Evolutionary conservation across 2,329 filamentous ascomycete species (phyloP).

Genomic region (Thielaviopsis euricoi): DNA sequence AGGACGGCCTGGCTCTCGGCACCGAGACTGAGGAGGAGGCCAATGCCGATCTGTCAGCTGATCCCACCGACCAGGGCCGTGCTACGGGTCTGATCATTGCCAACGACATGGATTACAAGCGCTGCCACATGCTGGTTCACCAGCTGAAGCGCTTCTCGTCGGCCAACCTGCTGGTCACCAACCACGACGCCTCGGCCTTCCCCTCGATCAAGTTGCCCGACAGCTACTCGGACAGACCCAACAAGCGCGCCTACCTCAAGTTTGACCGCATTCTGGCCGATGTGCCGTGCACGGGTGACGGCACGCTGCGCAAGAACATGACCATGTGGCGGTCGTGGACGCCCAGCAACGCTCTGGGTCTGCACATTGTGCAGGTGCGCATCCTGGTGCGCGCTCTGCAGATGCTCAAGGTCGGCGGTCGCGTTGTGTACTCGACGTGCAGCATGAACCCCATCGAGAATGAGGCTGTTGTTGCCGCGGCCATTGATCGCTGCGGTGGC

Average conservation of each 20-base stretch:
- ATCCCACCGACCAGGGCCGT: constrained; percentile 60
- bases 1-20: constrained; percentile 38
- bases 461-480: constrained; percentile 75
- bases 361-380: constrained; percentile 72
- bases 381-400: constrained; percentile 86
- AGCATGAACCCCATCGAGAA: constrained; percentile 98
- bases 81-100: constrained; percentile 85
- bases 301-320: constrained; percentile 82
- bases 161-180: constrained; percentile 90
- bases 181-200: constrained; percentile 93
- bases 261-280: constrained; percentile 94
- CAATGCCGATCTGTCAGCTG: constrained; percentile 37
- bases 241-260: constrained; percentile 61
- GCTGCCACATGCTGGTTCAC: constrained; percentile 91
- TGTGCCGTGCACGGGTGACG: constrained; percentile 92
- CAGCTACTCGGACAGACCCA: constrained; percentile 34
- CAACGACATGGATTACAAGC: constrained; percentile 93
- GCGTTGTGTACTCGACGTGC: constrained; percentile 95
- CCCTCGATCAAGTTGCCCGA: constrained; percentile 74
- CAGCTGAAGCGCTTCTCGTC: constrained; percentile 95
- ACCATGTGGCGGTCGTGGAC: constrained; percentile 94
- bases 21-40: constrained; percentile 30
- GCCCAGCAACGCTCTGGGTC: constrained; percentile 69
- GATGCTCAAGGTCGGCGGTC: constrained; percentile 87
- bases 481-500: constrained; percentile 81